Conservation (phyloP, 306 rosid species). For the Vigna hirtella region DNA sequence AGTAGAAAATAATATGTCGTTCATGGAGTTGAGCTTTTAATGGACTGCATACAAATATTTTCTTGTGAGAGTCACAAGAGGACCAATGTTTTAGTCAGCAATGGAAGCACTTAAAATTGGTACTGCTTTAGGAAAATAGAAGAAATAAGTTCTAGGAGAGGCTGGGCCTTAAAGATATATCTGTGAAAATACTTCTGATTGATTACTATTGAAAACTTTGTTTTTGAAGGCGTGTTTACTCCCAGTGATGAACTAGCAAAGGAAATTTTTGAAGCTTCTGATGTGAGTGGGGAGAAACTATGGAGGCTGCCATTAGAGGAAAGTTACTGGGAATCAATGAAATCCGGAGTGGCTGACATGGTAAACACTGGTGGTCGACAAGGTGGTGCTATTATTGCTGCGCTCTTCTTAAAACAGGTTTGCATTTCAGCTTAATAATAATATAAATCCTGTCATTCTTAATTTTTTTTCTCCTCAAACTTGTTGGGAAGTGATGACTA, state of each 20-base stretch:
- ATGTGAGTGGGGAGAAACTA: constrained; percentile 85
- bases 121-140: constrained; percentile 15
- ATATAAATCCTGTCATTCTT: background rate
- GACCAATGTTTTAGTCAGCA: background rate
- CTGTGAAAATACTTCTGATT: constrained; percentile 15
- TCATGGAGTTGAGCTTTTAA: background rate
- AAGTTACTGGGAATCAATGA: constrained; percentile 98
- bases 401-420: constrained; percentile 98
- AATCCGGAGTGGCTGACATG: constrained; percentile 98
- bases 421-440: constrained; percentile 4
- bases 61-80: background rate
- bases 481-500: background rate
- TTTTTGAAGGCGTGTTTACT: constrained; percentile 77
- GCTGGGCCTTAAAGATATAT: constrained; percentile 14
- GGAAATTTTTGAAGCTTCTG: constrained; percentile 85
- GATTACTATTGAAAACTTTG: constrained; percentile 39
- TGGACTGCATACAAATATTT: constrained; percentile 7
- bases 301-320: constrained; percentile 99
- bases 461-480: background rate
- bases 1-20: constrained; percentile 1
- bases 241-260: constrained; percentile 95
- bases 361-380: constrained; percentile 84
- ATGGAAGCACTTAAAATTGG: constrained; percentile 11
- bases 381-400: constrained; percentile 93
- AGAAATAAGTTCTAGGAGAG: constrained; percentile 24